Percentiles rank a stretch among this genome's conserved stretches.
phyloP scores from a whole-genome alignment of 805 yeast genomes.

The Yarrowia porcina region DNA sequence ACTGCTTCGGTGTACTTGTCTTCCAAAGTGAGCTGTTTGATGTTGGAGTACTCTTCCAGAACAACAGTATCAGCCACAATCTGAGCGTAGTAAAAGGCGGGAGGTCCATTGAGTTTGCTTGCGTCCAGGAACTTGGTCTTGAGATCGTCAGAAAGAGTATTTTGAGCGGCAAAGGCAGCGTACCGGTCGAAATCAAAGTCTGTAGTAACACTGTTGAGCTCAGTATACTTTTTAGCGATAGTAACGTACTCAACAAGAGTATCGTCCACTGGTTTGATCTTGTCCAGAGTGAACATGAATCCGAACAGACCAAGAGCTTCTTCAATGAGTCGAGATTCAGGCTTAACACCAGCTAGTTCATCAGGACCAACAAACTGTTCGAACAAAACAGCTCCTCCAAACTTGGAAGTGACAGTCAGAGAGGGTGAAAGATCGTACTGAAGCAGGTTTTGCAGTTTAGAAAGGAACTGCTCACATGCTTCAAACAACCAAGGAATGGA shows the following conservation, averaged over 20 bases:
- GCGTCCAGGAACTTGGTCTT: background rate
- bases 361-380: conserved; percentile 22
- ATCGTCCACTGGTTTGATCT: conserved; percentile 8
- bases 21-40: background rate
- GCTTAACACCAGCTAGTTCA: conserved; percentile 18
- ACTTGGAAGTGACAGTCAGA: conserved; percentile 2
- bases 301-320: conserved; percentile 19
- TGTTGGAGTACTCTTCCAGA: background rate
- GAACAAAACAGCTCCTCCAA: conserved; percentile 19
- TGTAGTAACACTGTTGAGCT: conserved; percentile 3
- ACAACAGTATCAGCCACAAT: background rate
- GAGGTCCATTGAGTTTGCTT: background rate
- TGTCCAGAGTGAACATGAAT: conserved; percentile 14
- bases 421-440: conserved; percentile 15
- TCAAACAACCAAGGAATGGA: conserved; percentile 8
- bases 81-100: conserved; percentile 9
- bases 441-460: background rate
- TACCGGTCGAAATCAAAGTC: conserved; percentile 21
- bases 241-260: conserved; percentile 16
- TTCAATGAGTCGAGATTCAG: background rate
- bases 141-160: background rate
- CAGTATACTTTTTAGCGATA: conserved; percentile 13
- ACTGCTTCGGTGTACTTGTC: conserved; percentile 13
- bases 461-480: background rate
- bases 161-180: conserved; percentile 4